A percentile compares a stretch with the other conserved stretches of the same genome.
Evolutionary conservation across 2,329 filamentous ascomycete species (phyloP).

Genomic region (Scedosporium minutisporum): DNA sequence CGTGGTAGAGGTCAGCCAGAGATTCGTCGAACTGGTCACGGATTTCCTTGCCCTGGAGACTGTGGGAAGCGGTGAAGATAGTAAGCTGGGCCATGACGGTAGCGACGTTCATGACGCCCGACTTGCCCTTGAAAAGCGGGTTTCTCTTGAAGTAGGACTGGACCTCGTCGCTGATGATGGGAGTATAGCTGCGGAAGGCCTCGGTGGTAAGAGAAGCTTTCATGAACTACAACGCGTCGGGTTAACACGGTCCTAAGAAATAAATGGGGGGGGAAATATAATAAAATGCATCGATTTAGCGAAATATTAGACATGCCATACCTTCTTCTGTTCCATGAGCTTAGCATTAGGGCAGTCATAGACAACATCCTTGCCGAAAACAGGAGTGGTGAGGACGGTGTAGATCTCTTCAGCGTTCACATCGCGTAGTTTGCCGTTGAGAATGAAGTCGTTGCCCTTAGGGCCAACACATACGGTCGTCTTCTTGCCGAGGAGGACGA

Average conservation of each 20-base stretch:
- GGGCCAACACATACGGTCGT: slow-evolving; percentile 78
- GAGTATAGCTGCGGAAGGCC: slow-evolving; percentile 66
- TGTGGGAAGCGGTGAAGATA: slow-evolving; percentile 80
- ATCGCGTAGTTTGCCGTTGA: slow-evolving; percentile 84
- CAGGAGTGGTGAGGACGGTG: slow-evolving; percentile 60
- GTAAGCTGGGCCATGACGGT: slow-evolving; percentile 77
- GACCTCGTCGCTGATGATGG: slow-evolving; percentile 67
- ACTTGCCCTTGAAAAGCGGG: slow-evolving; percentile 55
- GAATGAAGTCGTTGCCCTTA: slow-evolving; percentile 79
- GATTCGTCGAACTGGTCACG: slow-evolving; percentile 70
- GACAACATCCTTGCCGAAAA: slow-evolving; percentile 77
- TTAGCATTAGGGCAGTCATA: slow-evolving; percentile 88
- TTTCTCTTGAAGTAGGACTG: slow-evolving; percentile 61
- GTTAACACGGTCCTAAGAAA: neutral
- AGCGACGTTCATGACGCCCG: slow-evolving; percentile 62
- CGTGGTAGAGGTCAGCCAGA: slow-evolving; percentile 76
- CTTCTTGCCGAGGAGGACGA: slow-evolving; percentile 78
- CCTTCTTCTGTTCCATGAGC: slow-evolving; percentile 95
- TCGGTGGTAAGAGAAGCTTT: slow-evolving; percentile 70
- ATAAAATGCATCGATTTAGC: neutral
- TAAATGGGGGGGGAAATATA: neutral
- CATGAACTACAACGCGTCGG: slow-evolving; percentile 49
- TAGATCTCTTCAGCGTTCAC: slow-evolving; percentile 89
- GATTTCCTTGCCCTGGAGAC: slow-evolving; percentile 76
- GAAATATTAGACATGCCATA: slow-evolving; percentile 23